A percentile compares a stretch with the other conserved stretches of the same genome.
These are phyloP conservation scores for Warburgia ugandensis DNA, from an alignment of 164 flowering plant genomes.

Conservation along the genomic window DNA sequence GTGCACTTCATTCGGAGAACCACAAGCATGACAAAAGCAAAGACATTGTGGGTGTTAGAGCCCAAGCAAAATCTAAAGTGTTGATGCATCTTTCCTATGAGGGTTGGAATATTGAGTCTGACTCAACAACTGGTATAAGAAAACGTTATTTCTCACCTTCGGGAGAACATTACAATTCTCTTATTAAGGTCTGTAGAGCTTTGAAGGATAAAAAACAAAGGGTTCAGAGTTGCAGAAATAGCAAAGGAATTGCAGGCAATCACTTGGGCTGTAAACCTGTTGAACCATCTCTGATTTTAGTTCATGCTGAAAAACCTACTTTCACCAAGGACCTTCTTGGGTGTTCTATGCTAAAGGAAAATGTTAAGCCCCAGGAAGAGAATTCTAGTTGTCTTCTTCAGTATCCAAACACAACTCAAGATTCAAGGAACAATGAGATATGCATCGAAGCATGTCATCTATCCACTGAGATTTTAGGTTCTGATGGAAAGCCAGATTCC, in stretches of 20 bases:
- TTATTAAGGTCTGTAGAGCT: constrained; percentile 24
- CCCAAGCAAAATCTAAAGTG: constrained; percentile 6
- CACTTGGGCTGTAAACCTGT: not conserved
- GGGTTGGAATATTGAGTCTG: constrained; percentile 56
- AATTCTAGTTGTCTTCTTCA: not conserved
- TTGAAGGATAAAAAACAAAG: constrained; percentile 4
- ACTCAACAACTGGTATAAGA: constrained; percentile 1
- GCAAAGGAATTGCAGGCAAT: constrained; percentile 2
- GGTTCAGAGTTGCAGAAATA: constrained; percentile 5
- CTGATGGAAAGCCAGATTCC: constrained; percentile 8
- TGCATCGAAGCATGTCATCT: not conserved
- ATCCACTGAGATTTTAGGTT: not conserved
- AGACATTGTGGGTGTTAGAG: not conserved
- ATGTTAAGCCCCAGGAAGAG: not conserved
- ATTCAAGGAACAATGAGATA: not conserved
- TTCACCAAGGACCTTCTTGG: not conserved
- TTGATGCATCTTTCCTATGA: constrained; percentile 47
- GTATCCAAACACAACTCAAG: not conserved
- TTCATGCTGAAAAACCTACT: not conserved
- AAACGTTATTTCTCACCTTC: constrained; percentile 41
- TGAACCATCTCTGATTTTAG: not conserved
- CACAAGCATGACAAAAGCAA: not conserved
- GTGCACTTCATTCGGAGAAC: not conserved
- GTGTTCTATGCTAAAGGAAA: not conserved
- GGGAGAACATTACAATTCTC: constrained; percentile 32